Base-by-base conservation (phyloP, 2,329 filamentous ascomycete genomes). In the Pseudogymnoascus sp. region DNA sequence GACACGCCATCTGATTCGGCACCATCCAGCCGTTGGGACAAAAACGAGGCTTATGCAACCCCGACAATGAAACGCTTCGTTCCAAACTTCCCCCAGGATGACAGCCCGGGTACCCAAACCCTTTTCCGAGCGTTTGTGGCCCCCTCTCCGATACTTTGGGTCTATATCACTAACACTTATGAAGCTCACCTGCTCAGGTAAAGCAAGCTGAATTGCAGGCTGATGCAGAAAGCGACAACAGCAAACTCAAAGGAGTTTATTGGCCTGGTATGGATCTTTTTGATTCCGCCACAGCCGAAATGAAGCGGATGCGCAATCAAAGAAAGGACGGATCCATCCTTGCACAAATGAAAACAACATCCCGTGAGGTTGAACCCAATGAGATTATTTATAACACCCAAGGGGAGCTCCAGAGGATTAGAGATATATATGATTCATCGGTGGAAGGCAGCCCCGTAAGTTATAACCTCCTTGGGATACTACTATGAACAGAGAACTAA, bases 181-280 rank as follows among this genome's bases (percentile, higher is more conserved):
- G 28, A 33, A 57, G 50, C 4, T 33, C 50, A 13, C 17, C 50
- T 57, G n/a, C 26, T 33, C 50, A 33, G 17, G 28, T 5, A 38
- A 61, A 61, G 59, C 38, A 7, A 19, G 17, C 17, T 50, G 64
- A 61, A 19, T 53, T 21, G 3, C 26, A 62, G 7, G 38, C 17
- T 23, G 64, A 64, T 19, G 11, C 33, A 35, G 57, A 33, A 9
- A 53, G 11, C 6, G 63, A 60, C 28, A 50, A 47, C 40, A 57
- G 21, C 35, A 64, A 61, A 26, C 79, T 92, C 62, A 93, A 93
- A 73, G 89, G 89, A 1, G 78, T 87, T n/a, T 78, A 85, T 57
- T 91, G 87, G 81, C 87, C 87, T 2, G 90, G 90, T 17, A 93
- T 93, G 89, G 83, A 84, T 62, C 81, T 91, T n/a, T 92, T 93